Evolutionary conservation across 1,139 yeast genomes (phyloP), one percentile per base, ranked within the genome.

Genomic region (Hansenula lynferdii): DNA sequence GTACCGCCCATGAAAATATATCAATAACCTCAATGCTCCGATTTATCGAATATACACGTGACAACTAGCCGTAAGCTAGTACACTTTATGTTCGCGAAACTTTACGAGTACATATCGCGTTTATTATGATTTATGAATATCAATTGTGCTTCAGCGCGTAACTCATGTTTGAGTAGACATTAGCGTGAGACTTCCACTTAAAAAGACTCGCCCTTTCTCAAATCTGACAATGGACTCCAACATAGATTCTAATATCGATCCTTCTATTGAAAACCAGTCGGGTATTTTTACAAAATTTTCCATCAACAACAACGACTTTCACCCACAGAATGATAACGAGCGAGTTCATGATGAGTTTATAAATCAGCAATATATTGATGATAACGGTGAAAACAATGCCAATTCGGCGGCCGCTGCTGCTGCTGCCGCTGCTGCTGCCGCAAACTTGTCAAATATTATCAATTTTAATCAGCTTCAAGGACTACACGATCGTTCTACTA

Each of bases 221-320:
- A n/a, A n/a, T n/a, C n/a, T n/a, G n/a, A n/a, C n/a, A n/a, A 47
- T 45, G 49, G 49, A 44, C 15, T 24, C 40, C 6, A 44, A 41
- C 20, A 49, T 53, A 19, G 55, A 52, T 29, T 42, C 53, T 7
- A 44, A 44, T 24, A 51, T 51, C 31, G 53, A 46, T 31, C 50
- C 56, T 0, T 38, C 42, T 5, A 47, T 48, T 9, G 53, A 42
- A 8, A 21, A 50, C 3, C 55, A 48, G 22, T 15, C 43, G 2
- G 48, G 43, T 4, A 36, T 47, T 28, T 51, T 53, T 42, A 32
- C 50, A 16, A 50, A 50, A 34, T 49, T 37, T 38, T 25, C 50
- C 2, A 44, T 50, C 20, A 42, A 45, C 25, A 34, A 29, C 27
- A 31, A 31, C 15, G 48, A 45, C 25, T 42, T 16, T 21, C 21